These are phyloP conservation scores for Syzygium malaccense DNA, from an alignment of 441 rosid species.

Conservation along the genomic window DNA sequence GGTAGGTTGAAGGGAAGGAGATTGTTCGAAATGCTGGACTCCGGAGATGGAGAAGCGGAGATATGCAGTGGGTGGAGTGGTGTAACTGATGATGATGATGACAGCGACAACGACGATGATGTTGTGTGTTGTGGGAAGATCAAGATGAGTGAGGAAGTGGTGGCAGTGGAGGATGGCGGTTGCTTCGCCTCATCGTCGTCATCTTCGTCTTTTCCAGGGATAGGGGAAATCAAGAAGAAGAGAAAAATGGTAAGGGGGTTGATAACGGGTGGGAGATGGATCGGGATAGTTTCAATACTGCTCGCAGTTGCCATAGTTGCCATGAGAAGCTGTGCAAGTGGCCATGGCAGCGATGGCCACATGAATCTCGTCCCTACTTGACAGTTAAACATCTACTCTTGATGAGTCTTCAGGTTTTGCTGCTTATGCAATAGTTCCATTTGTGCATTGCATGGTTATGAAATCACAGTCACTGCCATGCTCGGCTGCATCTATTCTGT, in stretches of 20 bases:
- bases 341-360: slow-evolving; percentile 4
- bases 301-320: slow-evolving; percentile 11
- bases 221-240: not conserved
- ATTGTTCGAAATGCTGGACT: slow-evolving; percentile 20
- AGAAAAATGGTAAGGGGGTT: not conserved
- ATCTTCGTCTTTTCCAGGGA: slow-evolving; percentile 4
- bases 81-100: slow-evolving; percentile 19
- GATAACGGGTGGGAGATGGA: slow-evolving; percentile 3
- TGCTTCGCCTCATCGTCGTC: not conserved
- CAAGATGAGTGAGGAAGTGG: not conserved
- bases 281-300: slow-evolving; percentile 2
- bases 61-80: slow-evolving; percentile 8
- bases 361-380: slow-evolving; percentile 34
- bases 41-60: not conserved
- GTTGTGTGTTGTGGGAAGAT: not conserved
- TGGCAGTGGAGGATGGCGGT: not conserved
- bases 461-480: not conserved
- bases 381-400: not conserved
- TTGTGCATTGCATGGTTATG: slow-evolving; percentile 44
- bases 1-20: slow-evolving; percentile 43
- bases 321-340: not conserved
- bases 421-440: slow-evolving; percentile 35
- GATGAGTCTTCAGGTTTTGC: slow-evolving; percentile 2
- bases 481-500: not conserved
- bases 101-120: slow-evolving; percentile 3